Percentiles rank a stretch among this genome's conserved stretches.
Evolutionary conservation across 2,329 filamentous ascomycete species (phyloP).

Genomic region (Hymenoscyphus salicellus): DNA sequence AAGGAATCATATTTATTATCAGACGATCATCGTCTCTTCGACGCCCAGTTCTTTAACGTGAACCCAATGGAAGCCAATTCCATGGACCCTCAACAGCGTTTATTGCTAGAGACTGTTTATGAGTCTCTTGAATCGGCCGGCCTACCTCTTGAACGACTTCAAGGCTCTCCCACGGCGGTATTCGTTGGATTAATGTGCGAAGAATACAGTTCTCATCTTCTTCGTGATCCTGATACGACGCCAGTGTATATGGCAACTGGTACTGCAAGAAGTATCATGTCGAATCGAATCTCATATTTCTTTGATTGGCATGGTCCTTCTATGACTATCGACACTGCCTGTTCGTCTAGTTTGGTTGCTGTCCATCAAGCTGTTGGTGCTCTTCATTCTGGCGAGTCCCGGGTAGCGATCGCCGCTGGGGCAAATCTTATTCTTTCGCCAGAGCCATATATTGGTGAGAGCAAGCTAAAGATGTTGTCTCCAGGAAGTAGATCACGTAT

Average conservation of each 20-base stretch:
- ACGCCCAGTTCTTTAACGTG: slow-evolving; percentile 37
- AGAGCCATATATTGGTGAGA: slow-evolving; percentile 9
- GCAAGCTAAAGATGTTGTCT: slow-evolving; percentile 41
- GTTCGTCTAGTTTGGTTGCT: slow-evolving; percentile 38
- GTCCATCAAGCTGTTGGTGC: slow-evolving; percentile 31
- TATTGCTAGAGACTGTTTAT: slow-evolving; percentile 28
- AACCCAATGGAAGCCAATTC: slow-evolving; percentile 23
- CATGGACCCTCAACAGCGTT: slow-evolving; percentile 20
- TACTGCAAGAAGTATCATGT: slow-evolving; percentile 32
- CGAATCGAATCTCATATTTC: slow-evolving; percentile 43
- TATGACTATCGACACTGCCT: slow-evolving; percentile 41
- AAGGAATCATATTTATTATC: slow-evolving; percentile 33
- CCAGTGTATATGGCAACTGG: slow-evolving; percentile 37
- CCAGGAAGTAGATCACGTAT: slow-evolving; percentile 40
- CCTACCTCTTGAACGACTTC: slow-evolving; percentile 18
- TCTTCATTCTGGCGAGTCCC: slow-evolving; percentile 22
- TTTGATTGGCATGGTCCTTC: slow-evolving; percentile 32
- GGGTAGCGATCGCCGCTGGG: slow-evolving; percentile 17
- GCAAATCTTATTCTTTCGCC: slow-evolving; percentile 21
- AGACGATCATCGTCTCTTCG: slow-evolving; percentile 37
- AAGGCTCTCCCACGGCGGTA: slow-evolving; percentile 25
- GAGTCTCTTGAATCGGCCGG: slow-evolving; percentile 28
- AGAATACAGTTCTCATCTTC: slow-evolving; percentile 22
- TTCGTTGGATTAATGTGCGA: slow-evolving; percentile 37
- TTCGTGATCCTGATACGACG: slow-evolving; percentile 38